Conservation (phyloP, 306 rosid species). For the Hippophae gyantsensis region DNA sequence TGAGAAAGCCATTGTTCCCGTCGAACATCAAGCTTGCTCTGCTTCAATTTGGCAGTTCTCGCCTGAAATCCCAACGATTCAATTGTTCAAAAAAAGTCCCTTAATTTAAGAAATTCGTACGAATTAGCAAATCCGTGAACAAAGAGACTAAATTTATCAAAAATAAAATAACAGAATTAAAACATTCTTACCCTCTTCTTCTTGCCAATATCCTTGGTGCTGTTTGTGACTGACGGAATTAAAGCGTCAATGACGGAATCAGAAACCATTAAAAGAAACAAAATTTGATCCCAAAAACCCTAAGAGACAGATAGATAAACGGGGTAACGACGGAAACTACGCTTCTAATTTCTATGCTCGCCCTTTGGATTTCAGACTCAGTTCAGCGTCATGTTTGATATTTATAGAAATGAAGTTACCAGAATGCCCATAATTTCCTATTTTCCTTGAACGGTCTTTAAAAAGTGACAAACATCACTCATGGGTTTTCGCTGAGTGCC, state of each 20-base stretch:
- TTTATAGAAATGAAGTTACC: too few relatives aligned
- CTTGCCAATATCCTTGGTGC: constrained; percentile 64
- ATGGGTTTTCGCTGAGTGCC: too few relatives aligned
- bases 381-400: too few relatives aligned
- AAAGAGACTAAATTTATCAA: background rate
- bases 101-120: background rate
- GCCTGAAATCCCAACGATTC: constrained; percentile 34
- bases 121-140: background rate
- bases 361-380: too few relatives aligned
- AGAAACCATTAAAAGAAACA: constrained; percentile 51
- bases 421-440: too few relatives aligned
- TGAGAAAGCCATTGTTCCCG: constrained; percentile 97
- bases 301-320: background rate
- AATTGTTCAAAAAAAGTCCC: background rate
- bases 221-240: constrained; percentile 49
- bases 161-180: background rate
- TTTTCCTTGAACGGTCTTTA: too few relatives aligned
- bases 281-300: constrained; percentile 24
- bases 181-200: constrained; percentile 70
- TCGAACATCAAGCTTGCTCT: constrained; percentile 89
- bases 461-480: too few relatives aligned
- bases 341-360: too few relatives aligned
- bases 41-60: constrained; percentile 95
- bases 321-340: constrained; percentile 6
- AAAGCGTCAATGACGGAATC: constrained; percentile 62